phyloP scores from a whole-genome alignment of 1,284 basidiomycete genomes.

The Hymenochaete sp. region DNA sequence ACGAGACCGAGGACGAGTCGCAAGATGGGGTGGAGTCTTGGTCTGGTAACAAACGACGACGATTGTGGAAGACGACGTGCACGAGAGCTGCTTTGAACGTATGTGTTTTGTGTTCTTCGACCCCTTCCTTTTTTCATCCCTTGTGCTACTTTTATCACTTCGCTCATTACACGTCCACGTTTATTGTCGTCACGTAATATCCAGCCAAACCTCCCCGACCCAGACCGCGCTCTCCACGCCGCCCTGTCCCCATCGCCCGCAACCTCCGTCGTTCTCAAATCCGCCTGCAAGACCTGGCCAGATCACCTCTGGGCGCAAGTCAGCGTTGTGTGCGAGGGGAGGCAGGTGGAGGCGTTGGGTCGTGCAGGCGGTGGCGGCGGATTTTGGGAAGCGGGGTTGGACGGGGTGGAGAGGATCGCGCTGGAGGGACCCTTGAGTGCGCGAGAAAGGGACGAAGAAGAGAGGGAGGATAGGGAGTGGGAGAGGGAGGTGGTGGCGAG shows the following conservation, averaged over 20 bases:
- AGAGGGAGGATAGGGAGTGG: constrained; percentile 54
- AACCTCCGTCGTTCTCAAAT: constrained; percentile 69
- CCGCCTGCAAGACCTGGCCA: constrained; percentile 84
- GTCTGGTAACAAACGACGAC: constrained; percentile 66
- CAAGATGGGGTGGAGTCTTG: constrained; percentile 42
- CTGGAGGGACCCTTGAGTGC: not conserved
- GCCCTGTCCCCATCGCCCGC: constrained; percentile 72
- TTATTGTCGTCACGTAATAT: not conserved
- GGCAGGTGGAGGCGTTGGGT: constrained; percentile 29
- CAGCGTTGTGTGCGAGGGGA: constrained; percentile 78
- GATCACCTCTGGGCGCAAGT: constrained; percentile 93
- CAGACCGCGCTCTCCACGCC: constrained; percentile 82
- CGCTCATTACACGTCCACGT: not conserved
- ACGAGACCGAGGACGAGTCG: constrained; percentile 45
- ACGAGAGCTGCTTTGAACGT: constrained; percentile 73
- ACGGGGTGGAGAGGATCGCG: constrained; percentile 10
- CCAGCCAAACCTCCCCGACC: constrained; percentile 59
- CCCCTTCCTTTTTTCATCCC: not conserved
- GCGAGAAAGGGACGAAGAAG: constrained; percentile 28
- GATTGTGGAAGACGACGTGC: constrained; percentile 82
- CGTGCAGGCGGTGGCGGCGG: constrained; percentile 8
- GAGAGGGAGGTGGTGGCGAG: constrained; percentile 46
- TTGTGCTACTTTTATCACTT: constrained; percentile 3
- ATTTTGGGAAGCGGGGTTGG: constrained; percentile 13
- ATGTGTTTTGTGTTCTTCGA: constrained; percentile 22